These are phyloP conservation scores for Leccinum obscurum DNA, from an alignment of 768 basidiomycete genomes.

Conservation along the genomic window DNA sequence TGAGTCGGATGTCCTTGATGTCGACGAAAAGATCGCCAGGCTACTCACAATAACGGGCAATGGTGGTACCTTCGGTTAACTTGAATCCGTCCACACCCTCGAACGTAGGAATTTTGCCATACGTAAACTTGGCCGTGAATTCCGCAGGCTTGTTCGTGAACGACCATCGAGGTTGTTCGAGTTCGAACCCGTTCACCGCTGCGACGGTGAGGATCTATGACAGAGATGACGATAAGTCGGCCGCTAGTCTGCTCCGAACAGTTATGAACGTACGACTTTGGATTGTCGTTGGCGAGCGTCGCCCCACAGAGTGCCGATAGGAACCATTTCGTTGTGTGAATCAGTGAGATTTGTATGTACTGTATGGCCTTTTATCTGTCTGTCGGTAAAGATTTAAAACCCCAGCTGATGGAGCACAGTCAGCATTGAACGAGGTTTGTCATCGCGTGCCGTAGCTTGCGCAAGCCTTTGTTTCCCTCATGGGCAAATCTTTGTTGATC, in stretches of 20 bases:
- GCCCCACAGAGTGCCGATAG: constrained; percentile 23
- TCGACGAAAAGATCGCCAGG: no score
- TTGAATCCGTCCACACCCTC: constrained; percentile 21
- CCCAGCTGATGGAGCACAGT: neutral
- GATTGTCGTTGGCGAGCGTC: constrained; percentile 19
- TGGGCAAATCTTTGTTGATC: neutral
- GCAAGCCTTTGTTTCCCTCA: neutral
- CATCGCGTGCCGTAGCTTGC: neutral
- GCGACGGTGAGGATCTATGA: constrained; percentile 22
- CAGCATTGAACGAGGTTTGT: neutral
- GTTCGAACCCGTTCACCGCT: constrained; percentile 18
- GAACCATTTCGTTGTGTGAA: constrained; percentile 9
- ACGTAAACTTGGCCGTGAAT: constrained; percentile 18
- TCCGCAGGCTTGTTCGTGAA: constrained; percentile 14
- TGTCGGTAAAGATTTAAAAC: neutral
- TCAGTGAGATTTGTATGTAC: no score
- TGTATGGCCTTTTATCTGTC: neutral
- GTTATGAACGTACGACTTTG: constrained; percentile 22
- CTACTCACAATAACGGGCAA: constrained; percentile 24
- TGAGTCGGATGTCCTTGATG: neutral
- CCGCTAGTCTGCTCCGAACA: neutral
- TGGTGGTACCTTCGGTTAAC: constrained; percentile 20
- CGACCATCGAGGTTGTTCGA: constrained; percentile 14
- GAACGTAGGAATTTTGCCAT: constrained; percentile 26
- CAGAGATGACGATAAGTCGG: neutral